Conservation (phyloP, 768 basidiomycete species). For the Filobasidium floriforme region DNA sequence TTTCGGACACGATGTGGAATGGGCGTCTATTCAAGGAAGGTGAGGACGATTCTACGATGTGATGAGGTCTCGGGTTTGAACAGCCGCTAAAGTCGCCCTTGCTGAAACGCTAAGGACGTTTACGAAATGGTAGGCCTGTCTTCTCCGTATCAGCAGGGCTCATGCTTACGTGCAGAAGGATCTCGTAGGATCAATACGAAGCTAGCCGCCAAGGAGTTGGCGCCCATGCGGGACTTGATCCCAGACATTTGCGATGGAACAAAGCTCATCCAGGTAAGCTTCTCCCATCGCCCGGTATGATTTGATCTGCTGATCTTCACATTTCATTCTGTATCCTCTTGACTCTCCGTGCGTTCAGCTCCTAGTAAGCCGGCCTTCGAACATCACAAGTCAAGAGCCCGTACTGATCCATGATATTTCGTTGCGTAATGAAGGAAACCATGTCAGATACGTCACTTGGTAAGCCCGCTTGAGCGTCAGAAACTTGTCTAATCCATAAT, state of each 20-base stretch:
- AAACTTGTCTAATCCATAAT: too few relatives aligned
- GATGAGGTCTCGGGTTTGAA: too few relatives aligned
- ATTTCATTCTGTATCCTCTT: background rate
- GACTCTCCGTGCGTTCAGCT: background rate
- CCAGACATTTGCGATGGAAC: conserved; percentile 91
- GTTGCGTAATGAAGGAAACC: conserved; percentile 62
- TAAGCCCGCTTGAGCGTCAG: background rate
- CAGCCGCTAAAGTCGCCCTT: background rate
- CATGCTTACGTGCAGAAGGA: background rate
- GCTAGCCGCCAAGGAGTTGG: conserved; percentile 73
- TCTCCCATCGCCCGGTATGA: conserved; percentile 50
- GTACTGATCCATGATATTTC: background rate
- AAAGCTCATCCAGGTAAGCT: conserved; percentile 81
- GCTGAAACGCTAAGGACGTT: conserved; percentile 31
- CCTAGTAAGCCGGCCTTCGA: conserved; percentile 4
- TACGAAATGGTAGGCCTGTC: conserved; percentile 37
- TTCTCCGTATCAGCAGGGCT: background rate
- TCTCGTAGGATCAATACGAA: conserved; percentile 82
- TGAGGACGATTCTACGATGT: background rate
- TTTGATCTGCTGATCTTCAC: background rate
- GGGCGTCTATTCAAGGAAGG: conserved; percentile 1
- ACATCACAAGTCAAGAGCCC: background rate
- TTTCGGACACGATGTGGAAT: conserved; percentile 1
- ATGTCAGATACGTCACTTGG: conserved; percentile 80
- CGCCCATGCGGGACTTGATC: conserved; percentile 80